A percentile compares a stretch with the other conserved stretches of the same genome.
phyloP scores from a whole-genome alignment of 805 yeast genomes.

The Clavispora vitiphila region DNA sequence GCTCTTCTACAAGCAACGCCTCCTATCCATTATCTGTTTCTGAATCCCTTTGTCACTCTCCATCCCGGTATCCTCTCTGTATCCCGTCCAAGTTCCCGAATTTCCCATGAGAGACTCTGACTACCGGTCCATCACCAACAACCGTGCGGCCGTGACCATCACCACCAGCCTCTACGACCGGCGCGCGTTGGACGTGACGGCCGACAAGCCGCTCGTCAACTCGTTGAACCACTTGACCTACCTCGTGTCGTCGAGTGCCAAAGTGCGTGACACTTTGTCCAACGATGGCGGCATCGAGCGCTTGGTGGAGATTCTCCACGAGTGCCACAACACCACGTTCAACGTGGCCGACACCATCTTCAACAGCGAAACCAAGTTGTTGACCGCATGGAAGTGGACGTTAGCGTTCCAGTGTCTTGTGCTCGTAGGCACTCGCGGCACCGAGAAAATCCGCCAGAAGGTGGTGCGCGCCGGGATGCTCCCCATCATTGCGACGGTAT shows the following conservation, averaged over 20 bases:
- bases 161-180: slow-evolving; percentile 87
- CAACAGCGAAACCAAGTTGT: slow-evolving; percentile 40
- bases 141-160: slow-evolving; percentile 89
- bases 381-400: slow-evolving; percentile 97
- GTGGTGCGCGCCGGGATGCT: slow-evolving; percentile 90
- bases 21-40: not conserved
- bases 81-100: not conserved
- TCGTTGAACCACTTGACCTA: slow-evolving; percentile 87
- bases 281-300: slow-evolving; percentile 91
- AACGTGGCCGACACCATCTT: slow-evolving; percentile 26
- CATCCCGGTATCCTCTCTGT: not conserved
- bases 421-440: slow-evolving; percentile 87
- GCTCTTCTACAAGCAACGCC: too few species aligned
- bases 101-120: slow-evolving; percentile 71
- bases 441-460: slow-evolving; percentile 76
- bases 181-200: slow-evolving; percentile 85
- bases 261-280: slow-evolving; percentile 86
- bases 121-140: slow-evolving; percentile 69
- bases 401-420: slow-evolving; percentile 90
- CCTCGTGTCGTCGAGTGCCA: slow-evolving; percentile 76
- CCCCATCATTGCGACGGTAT: slow-evolving; percentile 84
- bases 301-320: slow-evolving; percentile 77
- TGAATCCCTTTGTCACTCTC: not conserved
- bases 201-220: slow-evolving; percentile 85
- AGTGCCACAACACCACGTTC: slow-evolving; percentile 50